phyloP scores from a whole-genome alignment of 306 rosid species.

The Cotoneaster glaucophyllus region DNA sequence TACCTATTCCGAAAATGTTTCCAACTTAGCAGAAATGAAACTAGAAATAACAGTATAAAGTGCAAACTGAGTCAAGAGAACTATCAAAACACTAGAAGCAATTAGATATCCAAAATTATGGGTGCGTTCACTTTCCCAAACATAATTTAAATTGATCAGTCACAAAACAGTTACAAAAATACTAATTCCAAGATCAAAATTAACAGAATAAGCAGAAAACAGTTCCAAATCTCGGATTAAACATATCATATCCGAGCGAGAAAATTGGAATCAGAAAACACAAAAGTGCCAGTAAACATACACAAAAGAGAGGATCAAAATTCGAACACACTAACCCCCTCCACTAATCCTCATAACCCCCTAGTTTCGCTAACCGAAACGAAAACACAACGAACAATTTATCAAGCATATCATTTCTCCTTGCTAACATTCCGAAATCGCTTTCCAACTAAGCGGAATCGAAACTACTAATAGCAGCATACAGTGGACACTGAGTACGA shows the following conservation, averaged over 20 bases:
- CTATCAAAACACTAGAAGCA: background rate
- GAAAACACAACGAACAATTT: background rate
- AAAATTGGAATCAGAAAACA: background rate
- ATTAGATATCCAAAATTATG: background rate
- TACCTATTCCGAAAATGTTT: background rate
- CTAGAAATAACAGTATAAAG: background rate
- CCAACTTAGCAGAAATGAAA: background rate
- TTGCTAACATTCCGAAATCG: background rate
- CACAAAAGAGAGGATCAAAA: background rate
- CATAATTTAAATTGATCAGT: background rate
- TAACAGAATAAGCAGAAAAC: background rate
- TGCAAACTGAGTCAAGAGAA: background rate
- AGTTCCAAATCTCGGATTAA: background rate
- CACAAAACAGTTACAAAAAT: background rate
- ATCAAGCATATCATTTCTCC: background rate
- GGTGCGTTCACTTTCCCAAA: background rate
- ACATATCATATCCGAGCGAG: background rate
- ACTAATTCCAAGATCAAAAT: background rate
- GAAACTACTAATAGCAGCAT: background rate
- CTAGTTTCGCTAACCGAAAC: background rate
- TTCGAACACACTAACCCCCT: background rate
- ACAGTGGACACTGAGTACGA: background rate
- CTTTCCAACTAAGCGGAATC: background rate
- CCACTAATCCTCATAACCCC: background rate
- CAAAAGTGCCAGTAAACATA: background rate